phyloP scores from a whole-genome alignment of 1,284 basidiomycete genomes.

The Rhodotorula sp. region DNA sequence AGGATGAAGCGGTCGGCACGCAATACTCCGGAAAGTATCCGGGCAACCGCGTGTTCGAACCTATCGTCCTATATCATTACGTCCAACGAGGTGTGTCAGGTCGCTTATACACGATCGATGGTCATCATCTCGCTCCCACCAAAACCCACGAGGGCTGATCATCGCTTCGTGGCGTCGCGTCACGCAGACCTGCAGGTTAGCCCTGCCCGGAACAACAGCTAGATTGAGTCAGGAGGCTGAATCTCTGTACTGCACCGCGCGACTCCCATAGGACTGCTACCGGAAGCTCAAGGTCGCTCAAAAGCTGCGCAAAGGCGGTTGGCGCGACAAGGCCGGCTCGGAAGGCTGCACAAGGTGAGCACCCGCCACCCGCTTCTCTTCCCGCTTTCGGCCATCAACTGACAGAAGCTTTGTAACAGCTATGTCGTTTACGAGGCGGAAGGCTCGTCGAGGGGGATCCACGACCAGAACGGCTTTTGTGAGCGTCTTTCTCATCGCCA shows the following conservation, averaged over 20 bases:
- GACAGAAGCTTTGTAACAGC: no score
- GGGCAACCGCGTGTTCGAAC: constrained; percentile 7
- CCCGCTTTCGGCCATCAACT: no score
- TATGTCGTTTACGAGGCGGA: constrained; percentile 12
- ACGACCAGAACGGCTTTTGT: constrained; percentile 12
- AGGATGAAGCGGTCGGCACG: not conserved
- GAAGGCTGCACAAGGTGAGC: constrained; percentile 15
- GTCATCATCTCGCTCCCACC: no score
- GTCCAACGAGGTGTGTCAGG: constrained; percentile 12
- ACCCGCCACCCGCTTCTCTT: not conserved
- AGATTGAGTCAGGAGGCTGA: no score
- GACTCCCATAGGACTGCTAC: constrained; percentile 9
- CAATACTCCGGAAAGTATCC: constrained; percentile 3
- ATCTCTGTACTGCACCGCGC: no score
- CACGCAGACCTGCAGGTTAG: constrained; percentile 7
- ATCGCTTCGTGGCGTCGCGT: no score
- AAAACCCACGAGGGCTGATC: no score
- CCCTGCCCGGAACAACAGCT: no score
- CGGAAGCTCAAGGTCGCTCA: constrained; percentile 3
- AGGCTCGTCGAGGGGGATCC: not conserved
- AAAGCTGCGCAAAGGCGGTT: constrained; percentile 13
- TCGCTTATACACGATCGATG: no score
- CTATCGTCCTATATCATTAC: constrained; percentile 14
- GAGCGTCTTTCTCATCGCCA: not conserved
- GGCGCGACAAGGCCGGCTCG: constrained; percentile 12